Conservation (phyloP, 176 grass and related monocot species). For the Puccinellia tenuiflora region DNA sequence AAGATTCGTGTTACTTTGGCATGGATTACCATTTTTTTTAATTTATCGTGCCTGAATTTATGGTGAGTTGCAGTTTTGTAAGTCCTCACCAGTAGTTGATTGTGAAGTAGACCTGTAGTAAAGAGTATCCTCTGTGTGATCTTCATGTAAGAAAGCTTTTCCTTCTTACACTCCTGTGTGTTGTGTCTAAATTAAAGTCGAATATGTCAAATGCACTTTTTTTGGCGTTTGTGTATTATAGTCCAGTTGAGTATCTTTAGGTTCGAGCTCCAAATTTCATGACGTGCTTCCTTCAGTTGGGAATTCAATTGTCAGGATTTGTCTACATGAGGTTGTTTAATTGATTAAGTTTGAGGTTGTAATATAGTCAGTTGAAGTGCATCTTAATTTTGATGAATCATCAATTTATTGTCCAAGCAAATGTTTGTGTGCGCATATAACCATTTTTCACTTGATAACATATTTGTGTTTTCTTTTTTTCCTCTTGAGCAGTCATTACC, state of each 20-base stretch:
- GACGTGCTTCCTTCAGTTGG: neutral
- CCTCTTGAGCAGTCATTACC: conserved; percentile 61
- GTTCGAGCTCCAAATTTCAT: neutral
- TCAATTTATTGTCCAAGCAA: neutral
- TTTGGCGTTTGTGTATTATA: neutral
- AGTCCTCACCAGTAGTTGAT: neutral
- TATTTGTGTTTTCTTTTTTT: neutral
- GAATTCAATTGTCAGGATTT: neutral
- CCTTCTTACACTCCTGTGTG: neutral
- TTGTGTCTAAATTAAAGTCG: too few species aligned
- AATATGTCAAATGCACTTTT: conserved; percentile 41
- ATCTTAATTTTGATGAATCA: neutral
- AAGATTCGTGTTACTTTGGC: conserved; percentile 6
- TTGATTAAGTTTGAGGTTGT: neutral
- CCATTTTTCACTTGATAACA: conserved; percentile 4
- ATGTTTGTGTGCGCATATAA: neutral
- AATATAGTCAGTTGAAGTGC: neutral
- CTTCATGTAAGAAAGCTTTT: neutral
- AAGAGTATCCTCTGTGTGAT: neutral
- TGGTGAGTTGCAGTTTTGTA: neutral
- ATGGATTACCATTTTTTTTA: neutral
- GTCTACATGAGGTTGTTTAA: neutral
- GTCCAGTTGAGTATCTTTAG: neutral
- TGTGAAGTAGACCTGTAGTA: neutral
- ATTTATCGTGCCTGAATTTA: neutral